These are phyloP conservation scores for Aristolochia fimbriata DNA, from an alignment of 164 flowering plant species.

Conservation along the genomic window DNA sequence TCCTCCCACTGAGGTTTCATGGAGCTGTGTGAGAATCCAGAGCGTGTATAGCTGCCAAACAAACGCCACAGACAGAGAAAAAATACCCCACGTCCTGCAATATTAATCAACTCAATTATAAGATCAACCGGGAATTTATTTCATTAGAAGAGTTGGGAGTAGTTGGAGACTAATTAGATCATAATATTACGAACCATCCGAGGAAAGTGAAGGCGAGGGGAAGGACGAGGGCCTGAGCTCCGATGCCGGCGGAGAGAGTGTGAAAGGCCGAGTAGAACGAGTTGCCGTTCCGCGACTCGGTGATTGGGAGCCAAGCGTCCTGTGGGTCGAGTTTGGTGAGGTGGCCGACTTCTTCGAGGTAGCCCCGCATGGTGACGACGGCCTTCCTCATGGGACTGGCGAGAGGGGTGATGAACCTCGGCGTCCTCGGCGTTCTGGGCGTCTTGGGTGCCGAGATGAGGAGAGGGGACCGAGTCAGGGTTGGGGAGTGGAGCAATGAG, in stretches of 20 bases:
- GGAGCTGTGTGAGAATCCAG: slow-evolving; percentile 53
- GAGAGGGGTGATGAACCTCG: slow-evolving; percentile 31
- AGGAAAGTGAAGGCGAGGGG: slow-evolving; percentile 67
- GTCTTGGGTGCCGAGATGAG: neutral
- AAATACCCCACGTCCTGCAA: slow-evolving; percentile 71
- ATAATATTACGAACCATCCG: too few relatives aligned
- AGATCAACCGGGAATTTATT: too few relatives aligned
- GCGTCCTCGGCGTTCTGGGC: slow-evolving; percentile 6
- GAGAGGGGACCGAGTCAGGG: slow-evolving; percentile 20
- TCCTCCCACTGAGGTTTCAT: slow-evolving; percentile 38
- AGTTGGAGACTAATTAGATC: too few relatives aligned
- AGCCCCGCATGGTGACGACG: slow-evolving; percentile 28
- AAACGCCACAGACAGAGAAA: slow-evolving; percentile 36
- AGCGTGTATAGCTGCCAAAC: slow-evolving; percentile 70
- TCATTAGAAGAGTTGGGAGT: too few relatives aligned
- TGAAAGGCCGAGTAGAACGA: slow-evolving; percentile 62
- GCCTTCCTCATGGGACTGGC: slow-evolving; percentile 52
- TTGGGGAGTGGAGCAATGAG: slow-evolving; percentile 14
- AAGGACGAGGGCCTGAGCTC: slow-evolving; percentile 66
- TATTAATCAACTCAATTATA: too few relatives aligned
- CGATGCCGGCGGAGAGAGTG: slow-evolving; percentile 59
- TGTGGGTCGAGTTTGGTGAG: slow-evolving; percentile 46
- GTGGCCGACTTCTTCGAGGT: slow-evolving; percentile 42
- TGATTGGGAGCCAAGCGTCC: slow-evolving; percentile 80
- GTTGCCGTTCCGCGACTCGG: slow-evolving; percentile 77